These are phyloP conservation scores for Macrotyloma uniflorum DNA, from an alignment of 306 rosid species.

Conservation along the genomic window DNA sequence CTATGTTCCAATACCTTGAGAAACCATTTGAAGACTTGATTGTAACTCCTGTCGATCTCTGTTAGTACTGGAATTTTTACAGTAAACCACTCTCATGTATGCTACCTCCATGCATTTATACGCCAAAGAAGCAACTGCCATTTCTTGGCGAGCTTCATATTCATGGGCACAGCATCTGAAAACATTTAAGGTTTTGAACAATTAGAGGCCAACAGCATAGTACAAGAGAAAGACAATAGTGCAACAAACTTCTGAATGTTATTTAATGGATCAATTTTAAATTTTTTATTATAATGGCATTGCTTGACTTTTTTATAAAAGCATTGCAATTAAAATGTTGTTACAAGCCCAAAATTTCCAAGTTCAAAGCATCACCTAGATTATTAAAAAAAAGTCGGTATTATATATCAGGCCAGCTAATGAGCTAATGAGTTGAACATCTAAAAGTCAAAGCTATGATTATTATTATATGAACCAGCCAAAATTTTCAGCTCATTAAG, in stretches of 20 bases:
- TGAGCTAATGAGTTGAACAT: not conserved
- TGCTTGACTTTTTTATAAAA: not conserved
- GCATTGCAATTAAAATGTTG: not conserved
- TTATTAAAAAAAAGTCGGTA: not conserved
- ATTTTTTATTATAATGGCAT: not conserved
- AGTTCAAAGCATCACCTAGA: not conserved
- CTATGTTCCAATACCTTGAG: slow-evolving; percentile 66
- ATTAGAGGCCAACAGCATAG: slow-evolving; percentile 29
- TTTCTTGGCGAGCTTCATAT: slow-evolving; percentile 68
- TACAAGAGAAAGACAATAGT: slow-evolving; percentile 15
- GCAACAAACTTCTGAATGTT: slow-evolving; percentile 22
- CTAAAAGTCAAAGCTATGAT: not conserved
- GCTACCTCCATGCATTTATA: slow-evolving; percentile 94
- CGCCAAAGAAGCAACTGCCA: slow-evolving; percentile 86
- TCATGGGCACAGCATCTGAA: slow-evolving; percentile 77
- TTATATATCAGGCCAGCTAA: not conserved
- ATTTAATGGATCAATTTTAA: slow-evolving; percentile 22
- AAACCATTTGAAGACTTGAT: slow-evolving; percentile 59
- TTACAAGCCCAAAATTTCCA: not conserved
- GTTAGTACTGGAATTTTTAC: slow-evolving; percentile 53
- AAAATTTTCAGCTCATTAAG: not conserved
- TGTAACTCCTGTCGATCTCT: slow-evolving; percentile 72
- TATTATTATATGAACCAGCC: not conserved
- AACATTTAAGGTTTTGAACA: slow-evolving; percentile 25
- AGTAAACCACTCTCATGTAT: slow-evolving; percentile 69